Evolutionary conservation across 2,329 filamentous ascomycete genomes (phyloP).

Genomic region (Shiraia bambusicola): DNA sequence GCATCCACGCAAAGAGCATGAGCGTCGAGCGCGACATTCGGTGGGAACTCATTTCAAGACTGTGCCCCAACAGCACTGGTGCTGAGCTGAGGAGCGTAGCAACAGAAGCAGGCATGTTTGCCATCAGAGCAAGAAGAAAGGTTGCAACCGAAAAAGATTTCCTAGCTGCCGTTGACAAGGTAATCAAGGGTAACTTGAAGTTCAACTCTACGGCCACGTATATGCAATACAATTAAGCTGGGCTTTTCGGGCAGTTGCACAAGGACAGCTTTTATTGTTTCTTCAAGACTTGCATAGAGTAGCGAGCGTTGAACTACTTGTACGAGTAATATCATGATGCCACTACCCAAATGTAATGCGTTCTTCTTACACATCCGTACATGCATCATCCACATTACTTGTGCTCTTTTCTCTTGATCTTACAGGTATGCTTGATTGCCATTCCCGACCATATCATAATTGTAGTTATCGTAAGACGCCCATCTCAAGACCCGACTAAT

Average conservation of each 20-base stretch:
- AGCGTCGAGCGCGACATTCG: conserved; percentile 97
- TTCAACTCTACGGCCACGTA: conserved; percentile 99
- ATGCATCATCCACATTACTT: too few species aligned
- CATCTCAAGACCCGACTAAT: neutral
- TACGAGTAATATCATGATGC: too few species aligned
- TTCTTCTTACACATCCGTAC: too few species aligned
- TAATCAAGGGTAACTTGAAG: conserved; percentile 98
- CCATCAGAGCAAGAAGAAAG: conserved; percentile 91
- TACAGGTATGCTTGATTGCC: neutral
- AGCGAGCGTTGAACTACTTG: conserved; percentile 3
- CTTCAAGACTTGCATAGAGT: neutral
- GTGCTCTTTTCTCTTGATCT: neutral
- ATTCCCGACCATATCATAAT: too few species aligned
- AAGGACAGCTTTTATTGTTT: neutral
- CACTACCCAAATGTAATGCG: too few species aligned
- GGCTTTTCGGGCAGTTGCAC: conserved; percentile 1
- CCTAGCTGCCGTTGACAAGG: conserved; percentile 95
- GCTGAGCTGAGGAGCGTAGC: conserved; percentile 95
- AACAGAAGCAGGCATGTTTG: conserved; percentile 98
- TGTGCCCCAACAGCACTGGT: conserved; percentile 96
- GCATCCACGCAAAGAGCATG: conserved; percentile 99
- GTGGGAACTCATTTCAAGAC: conserved; percentile 96
- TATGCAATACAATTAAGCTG: conserved; percentile 92
- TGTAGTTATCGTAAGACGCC: too few species aligned
- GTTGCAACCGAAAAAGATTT: conserved; percentile 99